Evolutionary conservation across 352 stramenopile genomes (phyloP).

Genomic region (Phytophthora citrophthora): DNA sequence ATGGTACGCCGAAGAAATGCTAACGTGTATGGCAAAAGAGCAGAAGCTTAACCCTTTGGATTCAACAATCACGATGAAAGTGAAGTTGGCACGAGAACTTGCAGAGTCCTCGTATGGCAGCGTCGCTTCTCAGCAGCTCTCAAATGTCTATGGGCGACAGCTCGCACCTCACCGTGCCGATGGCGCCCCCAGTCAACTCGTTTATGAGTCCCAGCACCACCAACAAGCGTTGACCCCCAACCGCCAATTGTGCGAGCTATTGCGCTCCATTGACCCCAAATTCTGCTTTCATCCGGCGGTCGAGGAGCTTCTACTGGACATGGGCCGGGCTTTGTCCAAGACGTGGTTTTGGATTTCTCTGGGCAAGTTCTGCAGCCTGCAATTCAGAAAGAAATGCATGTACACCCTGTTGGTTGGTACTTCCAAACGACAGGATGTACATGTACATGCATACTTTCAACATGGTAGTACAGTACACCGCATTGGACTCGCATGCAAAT

Average conservation of each 20-base stretch:
- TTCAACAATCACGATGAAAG: too few relatives aligned
- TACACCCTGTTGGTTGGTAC: too few relatives aligned
- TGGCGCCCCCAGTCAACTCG: constrained; percentile 46
- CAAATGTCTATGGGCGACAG: background rate
- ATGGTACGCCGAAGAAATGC: too few relatives aligned
- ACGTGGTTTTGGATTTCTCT: constrained; percentile 71
- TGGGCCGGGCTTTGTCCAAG: constrained; percentile 80
- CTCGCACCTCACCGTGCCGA: constrained; percentile 21
- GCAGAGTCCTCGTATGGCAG: constrained; percentile 10
- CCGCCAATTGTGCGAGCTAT: constrained; percentile 67
- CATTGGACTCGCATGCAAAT: too few relatives aligned
- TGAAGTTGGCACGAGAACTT: too few relatives aligned
- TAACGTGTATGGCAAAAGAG: too few relatives aligned
- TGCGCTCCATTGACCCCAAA: constrained; percentile 76
- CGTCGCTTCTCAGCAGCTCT: constrained; percentile 20
- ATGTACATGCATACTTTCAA: too few relatives aligned
- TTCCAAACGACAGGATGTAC: too few relatives aligned
- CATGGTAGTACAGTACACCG: too few relatives aligned
- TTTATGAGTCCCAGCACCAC: constrained; percentile 46
- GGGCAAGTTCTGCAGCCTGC: constrained; percentile 22
- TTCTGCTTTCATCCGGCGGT: constrained; percentile 81
- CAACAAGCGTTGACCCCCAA: constrained; percentile 70
- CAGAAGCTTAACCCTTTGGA: too few relatives aligned
- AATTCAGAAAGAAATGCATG: too few relatives aligned
- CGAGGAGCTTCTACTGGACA: constrained; percentile 83